Percentiles rank a stretch among this genome's conserved stretches.
Evolutionary conservation across 306 rosid species (phyloP).

Genomic region (Vicia sativa): DNA sequence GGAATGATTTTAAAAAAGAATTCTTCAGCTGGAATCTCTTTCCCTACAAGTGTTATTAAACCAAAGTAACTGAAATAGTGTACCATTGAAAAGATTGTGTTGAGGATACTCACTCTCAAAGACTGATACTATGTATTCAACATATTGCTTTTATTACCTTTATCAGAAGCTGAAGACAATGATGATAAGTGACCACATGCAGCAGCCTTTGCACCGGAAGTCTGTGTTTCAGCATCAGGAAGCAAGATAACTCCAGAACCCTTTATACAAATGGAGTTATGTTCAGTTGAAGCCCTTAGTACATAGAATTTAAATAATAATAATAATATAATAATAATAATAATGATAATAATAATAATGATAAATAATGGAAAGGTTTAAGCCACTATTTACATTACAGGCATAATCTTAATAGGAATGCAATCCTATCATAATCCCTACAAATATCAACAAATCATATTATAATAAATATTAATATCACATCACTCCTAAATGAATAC

Average conservation of each 20-base stretch:
- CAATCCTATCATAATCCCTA: no score
- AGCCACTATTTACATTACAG: no score
- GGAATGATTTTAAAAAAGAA: background rate
- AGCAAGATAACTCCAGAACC: constrained; percentile 71
- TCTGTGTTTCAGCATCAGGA: constrained; percentile 69
- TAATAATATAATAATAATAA: background rate
- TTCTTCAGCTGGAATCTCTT: constrained; percentile 18
- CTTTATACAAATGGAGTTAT: constrained; percentile 48
- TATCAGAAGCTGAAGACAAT: constrained; percentile 70
- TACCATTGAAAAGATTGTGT: constrained; percentile 10
- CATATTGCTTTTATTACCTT: constrained; percentile 53
- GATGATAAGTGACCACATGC: constrained; percentile 82
- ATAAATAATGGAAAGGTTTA: background rate
- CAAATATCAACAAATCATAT: no score
- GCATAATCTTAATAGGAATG: no score
- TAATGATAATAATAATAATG: constrained; percentile 6
- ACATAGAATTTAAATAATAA: background rate
- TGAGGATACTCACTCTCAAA: constrained; percentile 20
- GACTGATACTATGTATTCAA: constrained; percentile 5
- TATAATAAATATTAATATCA: no score
- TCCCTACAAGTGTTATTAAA: constrained; percentile 18
- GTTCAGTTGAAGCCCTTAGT: constrained; percentile 8
- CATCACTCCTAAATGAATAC: no score
- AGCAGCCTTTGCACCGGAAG: constrained; percentile 96
- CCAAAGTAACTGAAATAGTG: constrained; percentile 10